A percentile compares a stretch with the other conserved stretches of the same genome.
phyloP scores from a whole-genome alignment of 176 grass and related monocot genomes.

The Leersia perrieri region DNA sequence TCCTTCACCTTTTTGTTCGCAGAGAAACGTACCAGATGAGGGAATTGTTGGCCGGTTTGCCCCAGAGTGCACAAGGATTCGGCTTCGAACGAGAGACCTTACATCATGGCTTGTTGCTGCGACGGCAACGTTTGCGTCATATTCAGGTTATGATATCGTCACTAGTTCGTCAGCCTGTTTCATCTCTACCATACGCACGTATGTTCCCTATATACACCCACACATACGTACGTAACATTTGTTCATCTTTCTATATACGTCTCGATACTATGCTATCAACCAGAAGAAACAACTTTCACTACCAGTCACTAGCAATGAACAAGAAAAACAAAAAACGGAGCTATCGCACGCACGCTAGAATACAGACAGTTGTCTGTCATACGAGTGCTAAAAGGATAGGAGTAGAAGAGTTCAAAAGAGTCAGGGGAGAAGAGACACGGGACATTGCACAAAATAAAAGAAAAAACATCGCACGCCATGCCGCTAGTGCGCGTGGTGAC shows the following conservation, averaged over 20 bases:
- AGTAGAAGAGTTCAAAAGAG: not conserved
- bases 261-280: not conserved
- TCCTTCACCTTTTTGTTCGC: not conserved
- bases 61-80: not conserved
- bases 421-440: not conserved
- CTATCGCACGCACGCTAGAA: not conserved
- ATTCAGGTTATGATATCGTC: not conserved
- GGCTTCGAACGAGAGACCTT: not conserved
- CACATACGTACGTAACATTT: not conserved
- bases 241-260: not conserved
- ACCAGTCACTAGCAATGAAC: not conserved
- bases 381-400: not conserved
- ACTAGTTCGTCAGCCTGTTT: not conserved
- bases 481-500: not conserved
- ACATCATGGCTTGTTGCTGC: conserved; percentile 1
- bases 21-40: not conserved
- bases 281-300: not conserved
- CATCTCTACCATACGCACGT: not conserved
- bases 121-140: not conserved
- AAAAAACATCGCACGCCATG: not conserved
- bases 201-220: not conserved
- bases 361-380: not conserved
- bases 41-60: not conserved
- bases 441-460: not conserved
- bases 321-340: not conserved